Percentiles rank a stretch among this genome's conserved stretches.
These are phyloP conservation scores for Abrus pulchellus DNA, from an alignment of 306 rosid genomes.

Conservation along the genomic window DNA sequence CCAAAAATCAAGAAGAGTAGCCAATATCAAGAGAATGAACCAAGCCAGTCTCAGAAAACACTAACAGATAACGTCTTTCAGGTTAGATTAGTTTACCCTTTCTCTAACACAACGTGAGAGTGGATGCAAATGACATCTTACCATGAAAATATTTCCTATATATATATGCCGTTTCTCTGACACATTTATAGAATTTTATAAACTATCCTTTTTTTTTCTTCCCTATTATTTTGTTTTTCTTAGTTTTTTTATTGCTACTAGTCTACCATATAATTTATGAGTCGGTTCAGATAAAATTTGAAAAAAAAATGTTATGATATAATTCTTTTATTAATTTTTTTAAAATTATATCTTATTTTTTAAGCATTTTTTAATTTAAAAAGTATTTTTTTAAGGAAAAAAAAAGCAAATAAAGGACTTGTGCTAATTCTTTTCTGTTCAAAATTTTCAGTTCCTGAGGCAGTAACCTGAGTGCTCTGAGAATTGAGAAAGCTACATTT, in stretches of 20 bases:
- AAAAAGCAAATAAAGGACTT: not conserved
- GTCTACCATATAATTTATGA: not conserved
- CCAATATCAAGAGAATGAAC: constrained; percentile 29
- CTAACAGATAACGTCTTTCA: constrained; percentile 64
- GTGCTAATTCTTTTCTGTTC: not conserved
- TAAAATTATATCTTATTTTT: too few relatives aligned
- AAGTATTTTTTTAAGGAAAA: not conserved
- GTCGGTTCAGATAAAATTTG: not conserved
- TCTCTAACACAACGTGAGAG: not conserved
- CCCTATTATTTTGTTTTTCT: too few relatives aligned
- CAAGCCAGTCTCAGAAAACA: constrained; percentile 54
- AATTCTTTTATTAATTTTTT: not conserved
- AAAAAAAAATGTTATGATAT: not conserved
- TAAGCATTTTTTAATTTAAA: not conserved
- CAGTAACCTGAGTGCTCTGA: not conserved
- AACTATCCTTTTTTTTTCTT: not conserved
- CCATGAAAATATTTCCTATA: not conserved
- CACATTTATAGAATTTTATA: not conserved
- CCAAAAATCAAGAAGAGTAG: constrained; percentile 40
- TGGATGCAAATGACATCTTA: not conserved
- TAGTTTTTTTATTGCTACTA: too few relatives aligned
- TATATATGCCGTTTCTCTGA: not conserved
- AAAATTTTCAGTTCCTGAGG: not conserved
- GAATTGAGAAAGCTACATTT: not conserved
- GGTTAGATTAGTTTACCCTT: constrained; percentile 55